Evolutionary conservation across 305 asterid species (phyloP), one percentile per base, ranked within the genome.

Genomic region (Caryopteris hybrid): DNA sequence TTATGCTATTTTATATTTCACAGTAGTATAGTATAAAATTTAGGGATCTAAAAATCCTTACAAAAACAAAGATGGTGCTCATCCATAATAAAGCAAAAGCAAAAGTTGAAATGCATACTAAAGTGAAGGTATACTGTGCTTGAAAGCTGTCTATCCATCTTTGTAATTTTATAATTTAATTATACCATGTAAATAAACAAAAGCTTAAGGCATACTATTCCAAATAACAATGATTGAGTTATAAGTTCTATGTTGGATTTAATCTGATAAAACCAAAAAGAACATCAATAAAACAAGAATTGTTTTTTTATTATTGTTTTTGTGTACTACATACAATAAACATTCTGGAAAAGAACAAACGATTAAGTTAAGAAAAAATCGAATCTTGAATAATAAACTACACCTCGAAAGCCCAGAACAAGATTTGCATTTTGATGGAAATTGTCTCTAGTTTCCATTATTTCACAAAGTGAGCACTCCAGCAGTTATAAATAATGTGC

Each of bases 31-130:
- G 2, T 5, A 5, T 56, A 8, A n/a, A 27, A 38, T 27, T 13
- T 45, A 12, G 22, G 11, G 8, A 23, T 23, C 3, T 8, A 31
- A 14, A 70, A 58, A 20, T 45, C 39, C 41, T 31, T 46, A 6
- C 25, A 52, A 29, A 12, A 38, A 33, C 21, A 54, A 47, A 67
- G 38, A 67, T 12, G 29, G 39, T 22, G 51, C 45, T 61, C 46
- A 51, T 36, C 68, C 74, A 58, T 23, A 56, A 58, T 62, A 74
- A 74, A 74, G 77, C 62, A 71, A 75, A 75, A 79, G 78, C 58
- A 63, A 79, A 75, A 68, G 73, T 22, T 53, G n/a, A 38, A 11
- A 55, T 17, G 57, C 42, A 31, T 27, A 55, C 20, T 74, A 74
- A 78, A 74, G 82, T 38, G 55, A 69, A 25, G 65, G 64, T 14